Conservation (phyloP, 495 filamentous ascomycete species). For the Penicillium longicatenatum region DNA sequence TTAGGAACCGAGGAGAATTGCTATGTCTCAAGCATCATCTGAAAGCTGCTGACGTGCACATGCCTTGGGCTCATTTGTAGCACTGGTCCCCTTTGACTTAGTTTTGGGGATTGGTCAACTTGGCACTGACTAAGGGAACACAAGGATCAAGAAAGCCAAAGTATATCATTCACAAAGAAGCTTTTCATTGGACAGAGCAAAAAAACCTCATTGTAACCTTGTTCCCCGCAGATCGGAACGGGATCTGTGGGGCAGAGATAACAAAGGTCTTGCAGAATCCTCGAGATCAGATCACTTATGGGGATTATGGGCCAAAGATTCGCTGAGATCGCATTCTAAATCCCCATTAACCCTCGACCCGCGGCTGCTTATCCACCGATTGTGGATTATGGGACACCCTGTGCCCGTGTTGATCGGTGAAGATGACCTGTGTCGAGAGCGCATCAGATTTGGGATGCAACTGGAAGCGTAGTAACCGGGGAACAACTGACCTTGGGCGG, state of each 20-base stretch:
- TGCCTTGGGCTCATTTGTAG: background rate
- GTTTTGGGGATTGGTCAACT: background rate
- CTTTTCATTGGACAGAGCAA: background rate
- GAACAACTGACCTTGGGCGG: conserved; percentile 24
- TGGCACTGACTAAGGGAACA: too few relatives aligned
- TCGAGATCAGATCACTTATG: background rate
- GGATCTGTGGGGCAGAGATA: background rate
- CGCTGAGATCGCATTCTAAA: background rate
- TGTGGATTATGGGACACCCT: conserved; percentile 29
- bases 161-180: background rate
- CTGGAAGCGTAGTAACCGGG: background rate
- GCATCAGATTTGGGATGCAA: background rate
- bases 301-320: background rate
- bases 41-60: background rate
- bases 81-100: background rate
- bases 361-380: conserved; percentile 21
- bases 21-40: background rate
- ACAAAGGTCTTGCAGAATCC: background rate
- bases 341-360: conserved; percentile 3
- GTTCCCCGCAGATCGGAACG: background rate
- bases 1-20: background rate
- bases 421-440: conserved; percentile 21
- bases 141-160: background rate
- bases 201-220: background rate
- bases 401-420: conserved; percentile 32